These are phyloP conservation scores for Chlorophyllum brunneum DNA, from an alignment of 768 basidiomycete species.

Conservation along the genomic window DNA sequence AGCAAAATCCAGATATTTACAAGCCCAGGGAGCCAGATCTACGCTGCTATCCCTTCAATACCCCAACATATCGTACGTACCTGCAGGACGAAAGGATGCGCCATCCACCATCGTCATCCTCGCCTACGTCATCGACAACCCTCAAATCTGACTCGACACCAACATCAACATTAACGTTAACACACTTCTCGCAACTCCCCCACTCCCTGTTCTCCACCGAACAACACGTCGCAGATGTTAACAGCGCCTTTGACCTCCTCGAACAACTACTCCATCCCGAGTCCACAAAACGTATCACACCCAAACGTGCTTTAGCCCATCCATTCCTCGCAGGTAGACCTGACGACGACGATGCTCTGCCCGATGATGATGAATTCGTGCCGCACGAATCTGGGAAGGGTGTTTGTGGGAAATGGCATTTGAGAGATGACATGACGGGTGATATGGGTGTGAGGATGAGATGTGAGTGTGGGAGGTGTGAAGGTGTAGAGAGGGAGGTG, in stretches of 20 bases:
- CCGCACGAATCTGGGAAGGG: constrained; percentile 71
- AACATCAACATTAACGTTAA: constrained; percentile 8
- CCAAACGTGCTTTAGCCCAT: constrained; percentile 72
- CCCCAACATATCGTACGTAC: constrained; percentile 20
- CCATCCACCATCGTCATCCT: constrained; percentile 32
- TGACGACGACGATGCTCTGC: constrained; percentile 23
- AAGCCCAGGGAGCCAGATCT: constrained; percentile 47
- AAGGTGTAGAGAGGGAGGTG: constrained; percentile 26
- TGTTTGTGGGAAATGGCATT: constrained; percentile 60
- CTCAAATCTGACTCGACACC: constrained; percentile 15
- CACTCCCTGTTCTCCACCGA: constrained; percentile 15
- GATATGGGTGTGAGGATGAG: constrained; percentile 43
- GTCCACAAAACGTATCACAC: constrained; percentile 72
- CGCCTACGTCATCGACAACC: constrained; percentile 19
- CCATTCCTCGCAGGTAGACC: constrained; percentile 58
- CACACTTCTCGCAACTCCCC: constrained; percentile 1
- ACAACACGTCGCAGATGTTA: constrained; percentile 52
- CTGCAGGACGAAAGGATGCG: constrained; percentile 14
- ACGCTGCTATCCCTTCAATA: constrained; percentile 53
- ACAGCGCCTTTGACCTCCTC: constrained; percentile 70
- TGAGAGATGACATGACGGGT: constrained; percentile 52
- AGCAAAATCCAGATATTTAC: constrained; percentile 69
- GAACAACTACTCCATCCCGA: constrained; percentile 73
- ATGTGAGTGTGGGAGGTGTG: constrained; percentile 21
- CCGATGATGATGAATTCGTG: constrained; percentile 60